A percentile compares a stretch with the other conserved stretches of the same genome.
phyloP scores from a whole-genome alignment of 2,329 filamentous ascomycete genomes.

The Fusarium odoratissimum region DNA sequence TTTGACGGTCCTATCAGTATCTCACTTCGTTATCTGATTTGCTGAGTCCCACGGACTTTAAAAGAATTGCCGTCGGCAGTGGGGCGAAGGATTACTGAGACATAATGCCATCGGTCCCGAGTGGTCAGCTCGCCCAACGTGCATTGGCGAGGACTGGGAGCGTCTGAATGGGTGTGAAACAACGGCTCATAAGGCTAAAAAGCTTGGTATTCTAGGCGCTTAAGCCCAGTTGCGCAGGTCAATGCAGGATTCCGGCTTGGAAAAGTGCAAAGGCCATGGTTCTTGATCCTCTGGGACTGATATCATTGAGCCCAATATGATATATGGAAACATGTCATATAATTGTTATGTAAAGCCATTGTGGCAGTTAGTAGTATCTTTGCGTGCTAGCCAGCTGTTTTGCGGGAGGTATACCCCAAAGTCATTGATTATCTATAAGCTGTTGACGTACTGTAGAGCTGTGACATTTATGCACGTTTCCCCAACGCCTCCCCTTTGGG shows the following conservation, averaged over 20 bases:
- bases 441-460: neutral
- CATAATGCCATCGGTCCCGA: neutral
- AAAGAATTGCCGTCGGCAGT: neutral
- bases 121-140: neutral
- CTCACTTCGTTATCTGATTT: neutral
- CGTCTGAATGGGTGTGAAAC: neutral
- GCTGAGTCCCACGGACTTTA: neutral
- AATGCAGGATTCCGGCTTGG: neutral
- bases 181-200: neutral
- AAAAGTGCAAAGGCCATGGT: neutral
- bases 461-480: neutral
- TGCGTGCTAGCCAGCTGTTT: accelerated
- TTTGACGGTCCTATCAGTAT: neutral
- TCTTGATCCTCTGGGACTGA: neutral
- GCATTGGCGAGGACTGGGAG: neutral
- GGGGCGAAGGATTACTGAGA: neutral
- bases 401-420: too few relatives aligned
- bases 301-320: neutral
- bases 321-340: too few relatives aligned
- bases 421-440: neutral
- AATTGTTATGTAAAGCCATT: accelerated
- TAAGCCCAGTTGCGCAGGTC: neutral
- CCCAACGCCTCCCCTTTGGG: neutral
- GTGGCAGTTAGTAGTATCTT: too few relatives aligned
- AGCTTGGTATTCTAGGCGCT: neutral